Conservation (phyloP, 163 green algal genomes). For the Volvox carteri region DNA sequence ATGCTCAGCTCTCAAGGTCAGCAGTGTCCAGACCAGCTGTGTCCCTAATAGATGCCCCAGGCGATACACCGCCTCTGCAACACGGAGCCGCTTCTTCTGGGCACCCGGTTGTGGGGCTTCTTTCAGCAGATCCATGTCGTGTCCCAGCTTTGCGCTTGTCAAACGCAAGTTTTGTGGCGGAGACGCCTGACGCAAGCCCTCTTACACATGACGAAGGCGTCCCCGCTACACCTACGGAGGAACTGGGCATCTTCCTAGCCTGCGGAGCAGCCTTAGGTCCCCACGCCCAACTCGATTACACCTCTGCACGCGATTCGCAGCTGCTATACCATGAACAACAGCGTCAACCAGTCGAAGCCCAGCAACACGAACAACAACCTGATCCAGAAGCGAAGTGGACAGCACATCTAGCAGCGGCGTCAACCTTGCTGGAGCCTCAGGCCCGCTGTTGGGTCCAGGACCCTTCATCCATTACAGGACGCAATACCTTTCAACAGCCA, state of each 20-base stretch:
- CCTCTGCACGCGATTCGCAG: background rate
- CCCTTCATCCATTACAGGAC: background rate
- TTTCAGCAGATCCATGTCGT: background rate
- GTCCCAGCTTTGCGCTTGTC: background rate
- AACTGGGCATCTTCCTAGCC: background rate
- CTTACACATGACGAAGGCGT: background rate
- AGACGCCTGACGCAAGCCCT: conserved; percentile 2
- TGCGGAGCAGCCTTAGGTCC: background rate
- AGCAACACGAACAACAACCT: background rate
- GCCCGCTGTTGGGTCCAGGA: background rate
- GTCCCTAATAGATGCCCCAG: background rate
- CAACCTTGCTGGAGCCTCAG: background rate
- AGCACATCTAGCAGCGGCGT: background rate
- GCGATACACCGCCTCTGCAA: background rate
- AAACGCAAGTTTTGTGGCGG: conserved; percentile 33
- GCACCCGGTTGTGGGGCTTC: background rate
- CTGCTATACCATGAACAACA: background rate
- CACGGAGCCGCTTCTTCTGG: background rate
- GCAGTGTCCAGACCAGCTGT: background rate
- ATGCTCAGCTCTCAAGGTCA: too few relatives aligned
- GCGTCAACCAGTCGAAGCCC: background rate
- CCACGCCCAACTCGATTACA: background rate
- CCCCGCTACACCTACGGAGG: conserved; percentile 25
- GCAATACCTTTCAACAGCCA: background rate
- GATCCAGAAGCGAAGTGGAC: background rate